These are phyloP conservation scores for Halophytophthora batemanensis DNA, from an alignment of 352 stramenopile species.

Conservation along the genomic window DNA sequence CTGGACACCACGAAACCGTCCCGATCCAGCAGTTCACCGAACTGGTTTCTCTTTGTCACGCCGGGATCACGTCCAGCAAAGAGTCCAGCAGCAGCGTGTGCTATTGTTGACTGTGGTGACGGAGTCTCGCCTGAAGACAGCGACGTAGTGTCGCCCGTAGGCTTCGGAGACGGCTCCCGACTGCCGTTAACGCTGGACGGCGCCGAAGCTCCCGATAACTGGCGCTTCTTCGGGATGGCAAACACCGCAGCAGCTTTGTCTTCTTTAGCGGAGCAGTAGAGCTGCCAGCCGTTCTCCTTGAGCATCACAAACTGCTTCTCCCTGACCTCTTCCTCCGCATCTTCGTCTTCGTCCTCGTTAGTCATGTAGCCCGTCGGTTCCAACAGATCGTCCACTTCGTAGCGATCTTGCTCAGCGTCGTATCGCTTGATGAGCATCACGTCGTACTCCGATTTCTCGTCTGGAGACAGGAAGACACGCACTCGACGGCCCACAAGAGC, in stretches of 20 bases:
- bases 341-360: slow-evolving; percentile 37
- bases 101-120: slow-evolving; percentile 16
- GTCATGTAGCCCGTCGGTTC: slow-evolving; percentile 29
- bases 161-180: slow-evolving; percentile 36
- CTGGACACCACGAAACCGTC: slow-evolving; percentile 51
- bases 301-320: slow-evolving; percentile 38
- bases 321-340: slow-evolving; percentile 25
- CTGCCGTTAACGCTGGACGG: slow-evolving; percentile 23
- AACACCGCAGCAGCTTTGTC: slow-evolving; percentile 63
- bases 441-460: slow-evolving; percentile 59
- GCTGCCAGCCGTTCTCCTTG: slow-evolving; percentile 56
- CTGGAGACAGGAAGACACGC: slow-evolving; percentile 54
- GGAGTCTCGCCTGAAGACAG: slow-evolving; percentile 9
- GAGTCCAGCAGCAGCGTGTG: slow-evolving; percentile 10
- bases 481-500: slow-evolving; percentile 54
- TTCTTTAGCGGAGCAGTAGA: slow-evolving; percentile 64
- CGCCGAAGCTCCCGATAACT: slow-evolving; percentile 11
- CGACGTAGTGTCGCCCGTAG: slow-evolving; percentile 14
- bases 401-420: slow-evolving; percentile 37
- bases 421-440: slow-evolving; percentile 49
- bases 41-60: slow-evolving; percentile 21
- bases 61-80: slow-evolving; percentile 13
- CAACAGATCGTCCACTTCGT: slow-evolving; percentile 49
- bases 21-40: slow-evolving; percentile 39
- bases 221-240: slow-evolving; percentile 72